Conservation (phyloP, 108 stramenopile species). For the Bacterosira constricta region DNA sequence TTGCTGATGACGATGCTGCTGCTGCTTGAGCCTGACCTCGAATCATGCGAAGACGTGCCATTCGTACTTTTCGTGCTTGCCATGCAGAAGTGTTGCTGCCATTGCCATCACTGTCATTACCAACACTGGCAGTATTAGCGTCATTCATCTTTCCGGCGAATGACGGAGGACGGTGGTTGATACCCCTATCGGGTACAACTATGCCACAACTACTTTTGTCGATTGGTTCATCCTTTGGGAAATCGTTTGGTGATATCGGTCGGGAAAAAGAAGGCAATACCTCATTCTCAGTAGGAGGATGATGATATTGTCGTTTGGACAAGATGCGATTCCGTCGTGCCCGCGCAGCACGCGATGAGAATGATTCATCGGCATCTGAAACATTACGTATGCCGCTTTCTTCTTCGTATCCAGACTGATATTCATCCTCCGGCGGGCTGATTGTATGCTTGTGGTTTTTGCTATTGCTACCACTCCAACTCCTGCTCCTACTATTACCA, state of each 20-base stretch:
- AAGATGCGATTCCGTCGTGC: slow-evolving; percentile 35
- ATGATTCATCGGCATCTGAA: slow-evolving; percentile 33
- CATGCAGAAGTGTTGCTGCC: slow-evolving; percentile 13
- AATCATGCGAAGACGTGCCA: slow-evolving; percentile 29
- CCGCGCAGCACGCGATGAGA: slow-evolving; percentile 30
- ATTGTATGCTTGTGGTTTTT: background rate
- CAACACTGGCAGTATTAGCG: background rate
- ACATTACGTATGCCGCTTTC: background rate
- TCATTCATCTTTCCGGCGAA: background rate
- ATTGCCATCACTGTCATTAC: slow-evolving; percentile 1
- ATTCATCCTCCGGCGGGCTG: background rate
- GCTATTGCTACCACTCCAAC: background rate
- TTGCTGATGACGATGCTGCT: background rate
- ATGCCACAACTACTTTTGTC: background rate
- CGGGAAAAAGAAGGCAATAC: background rate
- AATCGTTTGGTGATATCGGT: background rate
- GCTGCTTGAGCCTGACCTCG: background rate
- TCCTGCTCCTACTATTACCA: slow-evolving; percentile 1
- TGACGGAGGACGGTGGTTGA: slow-evolving; percentile 9
- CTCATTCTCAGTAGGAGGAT: background rate
- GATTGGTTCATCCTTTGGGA: background rate
- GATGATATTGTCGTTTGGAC: slow-evolving; percentile 13
- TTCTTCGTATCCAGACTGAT: background rate
- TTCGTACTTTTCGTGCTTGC: slow-evolving; percentile 43
- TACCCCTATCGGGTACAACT: slow-evolving; percentile 1